Percentiles rank a stretch among this genome's conserved stretches.
Evolutionary conservation across 345 rosid genomes (phyloP).

Genomic region (Moringa oleifera): DNA sequence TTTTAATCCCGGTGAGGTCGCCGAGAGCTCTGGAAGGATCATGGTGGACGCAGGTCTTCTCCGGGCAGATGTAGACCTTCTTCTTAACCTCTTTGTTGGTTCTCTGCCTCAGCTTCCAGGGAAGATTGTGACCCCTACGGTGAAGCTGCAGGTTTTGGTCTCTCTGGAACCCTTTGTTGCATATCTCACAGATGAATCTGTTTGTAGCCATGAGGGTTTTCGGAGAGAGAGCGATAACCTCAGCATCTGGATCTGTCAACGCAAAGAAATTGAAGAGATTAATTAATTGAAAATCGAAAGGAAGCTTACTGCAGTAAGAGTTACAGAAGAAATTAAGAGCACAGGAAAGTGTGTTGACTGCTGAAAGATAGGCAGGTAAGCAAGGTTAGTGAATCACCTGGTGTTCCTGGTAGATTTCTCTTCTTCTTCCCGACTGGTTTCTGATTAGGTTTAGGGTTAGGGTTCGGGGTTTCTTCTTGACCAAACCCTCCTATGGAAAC

Average conservation of each 20-base stretch:
- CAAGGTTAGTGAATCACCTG: slow-evolving; percentile 35
- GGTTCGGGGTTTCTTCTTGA: slow-evolving; percentile 53
- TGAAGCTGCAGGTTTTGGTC: slow-evolving; percentile 97
- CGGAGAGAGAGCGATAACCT: slow-evolving; percentile 89
- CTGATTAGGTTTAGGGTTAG: slow-evolving; percentile 57
- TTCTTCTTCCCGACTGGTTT: slow-evolving; percentile 61
- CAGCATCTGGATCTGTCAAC: slow-evolving; percentile 89
- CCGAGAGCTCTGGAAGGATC: slow-evolving; percentile 88
- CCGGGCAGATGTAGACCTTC: slow-evolving; percentile 90
- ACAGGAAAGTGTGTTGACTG: too few relatives aligned
- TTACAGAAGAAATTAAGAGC: too few relatives aligned
- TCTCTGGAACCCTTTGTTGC: slow-evolving; percentile 96
- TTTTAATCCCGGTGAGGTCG: slow-evolving; percentile 91
- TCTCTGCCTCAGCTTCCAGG: slow-evolving; percentile 90
- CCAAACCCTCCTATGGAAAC: slow-evolving; percentile 46
- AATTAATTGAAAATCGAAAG: slow-evolving; percentile 1
- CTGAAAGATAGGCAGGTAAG: not conserved
- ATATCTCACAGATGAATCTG: slow-evolving; percentile 85
- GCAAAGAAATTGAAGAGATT: not conserved
- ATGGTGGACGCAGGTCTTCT: slow-evolving; percentile 86
- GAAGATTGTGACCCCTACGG: slow-evolving; percentile 92
- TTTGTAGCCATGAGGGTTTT: slow-evolving; percentile 91
- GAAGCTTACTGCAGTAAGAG: not conserved
- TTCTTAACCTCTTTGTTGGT: slow-evolving; percentile 53
- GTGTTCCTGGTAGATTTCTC: slow-evolving; percentile 94